Base-by-base conservation (phyloP, 2,329 filamentous ascomycete species). In the Ascochyta viciae-villosae region DNA sequence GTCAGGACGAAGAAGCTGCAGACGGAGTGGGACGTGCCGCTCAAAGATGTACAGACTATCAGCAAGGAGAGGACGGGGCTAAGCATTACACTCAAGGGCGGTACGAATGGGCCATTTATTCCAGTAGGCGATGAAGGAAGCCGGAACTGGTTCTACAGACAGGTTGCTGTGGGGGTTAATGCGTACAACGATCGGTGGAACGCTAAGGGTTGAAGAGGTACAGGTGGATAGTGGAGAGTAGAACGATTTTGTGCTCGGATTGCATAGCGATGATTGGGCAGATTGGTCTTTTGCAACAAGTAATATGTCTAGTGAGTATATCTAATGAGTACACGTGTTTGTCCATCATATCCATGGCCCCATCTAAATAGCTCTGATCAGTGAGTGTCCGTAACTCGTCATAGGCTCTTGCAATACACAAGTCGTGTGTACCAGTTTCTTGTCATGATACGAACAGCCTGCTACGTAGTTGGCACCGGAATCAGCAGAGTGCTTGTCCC, bases 41-140 rank as follows among this genome's bases (percentile, higher is more conserved):
- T 99, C 63, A 97, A 95, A 72, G 95, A 99, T 74, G 87, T 99
- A 19, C 93, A 98, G 81, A 98, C 93, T 0, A 98, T 99, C 63
- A 90, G 89, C 41, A 99, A 98, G 80, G 96, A 99, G 82, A 83
- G 95, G 48, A 99, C 95, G 0, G 96, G 95, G 0, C 87, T 99
- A 78, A 93, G 91, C 64, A 85, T 99, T 60, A 89, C 90, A 42
- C 79, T 98, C 63, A 90, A 96, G 65, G 94, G 93, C 10, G 94
- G 93, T 3, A 91, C 89, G 2, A 96, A 96, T 73, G 95, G 95
- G 0, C 95, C 95, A 2, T 99, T 98, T 71, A 88, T 99, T 6
- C 95, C 95, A 0, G 90, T 98, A 6, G 89, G 87, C n/a, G 92
- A 96, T 68, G 94, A 97, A 76, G 90, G 88, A 57, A 81, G 80